Evolutionary conservation across 441 rosid species (phyloP).

Genomic region (Jatropha multifida): DNA sequence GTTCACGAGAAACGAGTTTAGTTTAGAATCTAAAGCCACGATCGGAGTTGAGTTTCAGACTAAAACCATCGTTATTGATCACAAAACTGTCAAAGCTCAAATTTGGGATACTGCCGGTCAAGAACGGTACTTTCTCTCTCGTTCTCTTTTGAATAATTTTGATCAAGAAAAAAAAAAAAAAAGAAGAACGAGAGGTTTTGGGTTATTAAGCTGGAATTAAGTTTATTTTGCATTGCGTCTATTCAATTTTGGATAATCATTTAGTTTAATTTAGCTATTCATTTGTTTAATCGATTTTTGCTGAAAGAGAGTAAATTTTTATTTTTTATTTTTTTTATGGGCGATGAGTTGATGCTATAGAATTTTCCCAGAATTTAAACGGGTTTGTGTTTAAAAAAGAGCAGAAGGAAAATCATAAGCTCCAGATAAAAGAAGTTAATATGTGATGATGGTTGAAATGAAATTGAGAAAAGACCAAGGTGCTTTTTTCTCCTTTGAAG

Average conservation of each 20-base stretch:
- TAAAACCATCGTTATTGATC: slow-evolving; percentile 39
- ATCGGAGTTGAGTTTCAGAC: slow-evolving; percentile 50
- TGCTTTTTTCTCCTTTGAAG: background rate
- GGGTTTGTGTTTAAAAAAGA: background rate
- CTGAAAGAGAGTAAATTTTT: background rate
- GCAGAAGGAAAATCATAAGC: background rate
- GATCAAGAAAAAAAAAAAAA: background rate
- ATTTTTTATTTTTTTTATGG: background rate
- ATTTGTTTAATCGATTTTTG: too few species aligned
- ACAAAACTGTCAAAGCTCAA: slow-evolving; percentile 51
- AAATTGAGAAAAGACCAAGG: background rate
- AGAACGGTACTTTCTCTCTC: slow-evolving; percentile 30
- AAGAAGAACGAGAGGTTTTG: background rate
- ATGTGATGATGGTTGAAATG: background rate
- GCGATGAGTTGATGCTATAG: background rate
- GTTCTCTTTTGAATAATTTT: background rate
- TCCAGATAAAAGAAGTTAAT: background rate
- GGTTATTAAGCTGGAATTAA: background rate
- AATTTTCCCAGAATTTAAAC: slow-evolving; percentile 3
- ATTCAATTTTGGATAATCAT: background rate
- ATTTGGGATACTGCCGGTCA: slow-evolving; percentile 46
- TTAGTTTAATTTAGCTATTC: background rate
- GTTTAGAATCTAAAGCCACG: slow-evolving; percentile 45
- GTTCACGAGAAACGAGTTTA: slow-evolving; percentile 43
- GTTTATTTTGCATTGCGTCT: background rate